Conservation (phyloP, 2,329 filamentous ascomycete genomes). For the Leptodontidium sp. region DNA sequence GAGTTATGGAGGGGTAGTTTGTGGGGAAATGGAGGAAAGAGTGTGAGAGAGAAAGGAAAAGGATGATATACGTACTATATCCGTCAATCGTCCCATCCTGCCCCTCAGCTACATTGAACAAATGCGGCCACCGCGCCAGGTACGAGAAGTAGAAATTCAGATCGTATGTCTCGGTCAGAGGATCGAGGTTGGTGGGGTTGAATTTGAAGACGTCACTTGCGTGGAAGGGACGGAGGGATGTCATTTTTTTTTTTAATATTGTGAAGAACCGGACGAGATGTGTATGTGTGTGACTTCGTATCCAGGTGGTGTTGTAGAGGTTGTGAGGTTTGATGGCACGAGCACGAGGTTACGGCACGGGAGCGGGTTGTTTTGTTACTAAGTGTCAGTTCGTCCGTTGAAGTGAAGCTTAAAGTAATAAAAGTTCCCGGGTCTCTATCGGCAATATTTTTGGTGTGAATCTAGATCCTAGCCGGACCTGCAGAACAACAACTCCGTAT, state of each 20-base stretch:
- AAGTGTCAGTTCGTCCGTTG: not conserved
- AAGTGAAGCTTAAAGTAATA: not conserved
- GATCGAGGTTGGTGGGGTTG: conserved; percentile 94
- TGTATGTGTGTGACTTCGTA: not conserved
- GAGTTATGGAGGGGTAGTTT: not conserved
- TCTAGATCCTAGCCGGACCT: not conserved
- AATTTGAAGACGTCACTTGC: conserved; percentile 87
- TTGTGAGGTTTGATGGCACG: not conserved
- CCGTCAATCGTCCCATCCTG: conserved; percentile 87
- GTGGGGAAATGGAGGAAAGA: conserved; percentile 12
- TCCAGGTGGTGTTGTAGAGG: not conserved
- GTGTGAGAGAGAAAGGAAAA: not conserved
- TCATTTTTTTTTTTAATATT: conserved; percentile 61
- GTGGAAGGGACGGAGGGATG: conserved; percentile 84
- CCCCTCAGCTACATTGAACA: conserved; percentile 93
- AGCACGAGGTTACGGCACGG: conserved; percentile 9
- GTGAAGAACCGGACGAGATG: not conserved
- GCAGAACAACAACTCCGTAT: too few species aligned
- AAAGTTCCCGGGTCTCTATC: not conserved
- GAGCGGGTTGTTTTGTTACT: conserved; percentile 7
- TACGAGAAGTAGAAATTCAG: conserved; percentile 96
- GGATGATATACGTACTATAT: conserved; percentile 72
- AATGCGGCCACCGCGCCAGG: conserved; percentile 91
- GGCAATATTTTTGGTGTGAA: not conserved
- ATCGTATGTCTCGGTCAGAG: conserved; percentile 97